These are phyloP conservation scores for Cryphonectria radicalis DNA, from an alignment of 2,329 filamentous ascomycete species.

Conservation along the genomic window DNA sequence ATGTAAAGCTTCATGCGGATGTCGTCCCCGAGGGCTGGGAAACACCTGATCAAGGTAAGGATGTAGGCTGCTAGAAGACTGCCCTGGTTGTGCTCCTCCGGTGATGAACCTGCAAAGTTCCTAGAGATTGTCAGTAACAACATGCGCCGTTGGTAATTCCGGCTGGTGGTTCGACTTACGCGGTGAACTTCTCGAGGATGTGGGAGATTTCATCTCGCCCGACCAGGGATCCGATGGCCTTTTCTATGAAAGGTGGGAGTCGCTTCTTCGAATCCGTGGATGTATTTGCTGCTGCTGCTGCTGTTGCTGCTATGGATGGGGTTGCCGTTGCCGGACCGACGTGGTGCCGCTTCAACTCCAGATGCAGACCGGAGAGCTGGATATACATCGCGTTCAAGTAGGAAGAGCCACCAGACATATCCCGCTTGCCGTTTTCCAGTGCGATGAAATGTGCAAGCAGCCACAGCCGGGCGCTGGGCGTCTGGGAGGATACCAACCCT, in stretches of 20 bases:
- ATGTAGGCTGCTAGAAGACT: conserved; percentile 84
- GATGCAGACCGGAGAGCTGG: conserved; percentile 56
- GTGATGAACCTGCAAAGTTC: conserved; percentile 37
- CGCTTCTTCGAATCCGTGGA: conserved; percentile 36
- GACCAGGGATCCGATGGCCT: conserved; percentile 71
- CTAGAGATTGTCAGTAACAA: conserved; percentile 29
- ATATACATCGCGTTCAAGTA: conserved; percentile 58
- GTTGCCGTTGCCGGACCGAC: conserved; percentile 41
- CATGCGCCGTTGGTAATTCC: not conserved
- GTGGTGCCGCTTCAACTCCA: conserved; percentile 54
- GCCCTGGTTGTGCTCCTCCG: conserved; percentile 59
- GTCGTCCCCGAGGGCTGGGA: conserved; percentile 80
- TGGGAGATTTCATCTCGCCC: conserved; percentile 75
- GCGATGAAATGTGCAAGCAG: conserved; percentile 70
- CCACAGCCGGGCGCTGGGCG: conserved; percentile 58
- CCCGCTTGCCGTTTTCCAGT: conserved; percentile 49
- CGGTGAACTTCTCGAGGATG: conserved; percentile 52
- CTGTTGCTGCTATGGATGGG: conserved; percentile 31
- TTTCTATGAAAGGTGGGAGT: conserved; percentile 62
- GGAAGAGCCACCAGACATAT: conserved; percentile 41
- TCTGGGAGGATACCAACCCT: conserved; percentile 32
- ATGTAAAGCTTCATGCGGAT: conserved; percentile 94
- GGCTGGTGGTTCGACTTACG: conserved; percentile 37
- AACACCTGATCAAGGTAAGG: conserved; percentile 81
- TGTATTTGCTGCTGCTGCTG: conserved; percentile 36